Conservation (phyloP, 2,329 filamentous ascomycete genomes). For the Hawksworthiomyces lignivorus region DNA sequence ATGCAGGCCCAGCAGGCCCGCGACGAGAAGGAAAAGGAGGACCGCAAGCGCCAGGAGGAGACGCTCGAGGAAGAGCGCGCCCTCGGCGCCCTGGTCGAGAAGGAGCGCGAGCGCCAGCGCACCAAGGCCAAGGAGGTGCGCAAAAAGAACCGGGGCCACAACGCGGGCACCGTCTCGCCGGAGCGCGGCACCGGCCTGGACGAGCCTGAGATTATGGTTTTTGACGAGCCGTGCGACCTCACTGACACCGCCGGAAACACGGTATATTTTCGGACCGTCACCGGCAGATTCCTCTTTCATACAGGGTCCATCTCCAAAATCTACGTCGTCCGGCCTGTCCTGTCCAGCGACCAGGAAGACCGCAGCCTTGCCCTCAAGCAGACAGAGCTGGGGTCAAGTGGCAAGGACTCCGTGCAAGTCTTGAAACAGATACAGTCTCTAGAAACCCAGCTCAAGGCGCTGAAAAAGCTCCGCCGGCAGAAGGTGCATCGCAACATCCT, state of each 20-base stretch:
- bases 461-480: constrained; percentile 67
- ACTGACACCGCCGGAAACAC: constrained; percentile 56
- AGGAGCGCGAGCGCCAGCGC: constrained; percentile 62
- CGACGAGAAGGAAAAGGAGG: constrained; percentile 46
- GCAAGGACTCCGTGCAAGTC: constrained; percentile 53
- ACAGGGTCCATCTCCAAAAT: constrained; percentile 59
- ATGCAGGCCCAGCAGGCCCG: constrained; percentile 43
- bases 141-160: constrained; percentile 47
- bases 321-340: constrained; percentile 64
- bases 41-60: constrained; percentile 47
- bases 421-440: constrained; percentile 70
- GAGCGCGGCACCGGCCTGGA: constrained; percentile 25
- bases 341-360: constrained; percentile 44
- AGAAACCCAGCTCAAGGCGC: constrained; percentile 66
- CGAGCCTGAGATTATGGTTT: constrained; percentile 38
- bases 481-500: constrained; percentile 75
- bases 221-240: constrained; percentile 59
- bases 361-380: constrained; percentile 70
- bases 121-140: constrained; percentile 58
- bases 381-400: constrained; percentile 49
- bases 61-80: constrained; percentile 61
- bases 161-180: constrained; percentile 32
- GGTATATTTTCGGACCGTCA: constrained; percentile 62
- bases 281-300: constrained; percentile 59
- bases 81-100: constrained; percentile 62